Base-by-base conservation (phyloP, 805 yeast genomes). In the Candida silvicultrix region DNA sequence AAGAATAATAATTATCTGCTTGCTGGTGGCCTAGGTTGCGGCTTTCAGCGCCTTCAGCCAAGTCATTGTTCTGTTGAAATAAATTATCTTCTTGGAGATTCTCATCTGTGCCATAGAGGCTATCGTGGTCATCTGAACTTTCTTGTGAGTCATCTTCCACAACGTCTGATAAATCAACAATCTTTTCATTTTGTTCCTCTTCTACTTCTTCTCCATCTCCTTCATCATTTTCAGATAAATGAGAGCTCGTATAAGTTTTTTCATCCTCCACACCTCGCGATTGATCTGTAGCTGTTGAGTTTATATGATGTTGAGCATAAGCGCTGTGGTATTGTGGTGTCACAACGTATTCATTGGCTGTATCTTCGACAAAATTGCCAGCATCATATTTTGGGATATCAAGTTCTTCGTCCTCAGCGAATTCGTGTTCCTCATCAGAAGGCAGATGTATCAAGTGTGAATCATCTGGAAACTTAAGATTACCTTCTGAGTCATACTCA, bases 331-430 rank as follows among this genome's bases (percentile, higher is more conserved):
- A 18, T 23, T 54, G 58, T 5, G 49, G 51, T 44, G 46, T 41
- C 2, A n/a, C 18, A 31, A 45, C 41, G 9, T 46, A 38, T 21
- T 49, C 51, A 6, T 40, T 16, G 2, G 41, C n/a, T 11, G 39
- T 10, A n/a, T 45, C 52, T 18, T 48, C 41, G 5, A 37, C 40
- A 36, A 52, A 53, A 28, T 34, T 39, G 4, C 38, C 28, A 15
- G 54, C 55, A 34, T 49, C 49, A 23, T 53, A 52, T 12, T 25
- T 23, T 21, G 34, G 40, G 5, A 34, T 45, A 23, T 46, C 50
- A 12, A 35, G 45, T 1, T 41, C 41, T 12, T 29, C 50, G 35
- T 40, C 49, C 5, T 38, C 55, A 2, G 14, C 31, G 14, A 28
- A 4, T 14, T 28, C 31, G 12, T 28, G 31, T 11, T 43, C 41